Evolutionary conservation across 78 protist species (phyloP).

Genomic region (Dictyostelium capitatum): DNA sequence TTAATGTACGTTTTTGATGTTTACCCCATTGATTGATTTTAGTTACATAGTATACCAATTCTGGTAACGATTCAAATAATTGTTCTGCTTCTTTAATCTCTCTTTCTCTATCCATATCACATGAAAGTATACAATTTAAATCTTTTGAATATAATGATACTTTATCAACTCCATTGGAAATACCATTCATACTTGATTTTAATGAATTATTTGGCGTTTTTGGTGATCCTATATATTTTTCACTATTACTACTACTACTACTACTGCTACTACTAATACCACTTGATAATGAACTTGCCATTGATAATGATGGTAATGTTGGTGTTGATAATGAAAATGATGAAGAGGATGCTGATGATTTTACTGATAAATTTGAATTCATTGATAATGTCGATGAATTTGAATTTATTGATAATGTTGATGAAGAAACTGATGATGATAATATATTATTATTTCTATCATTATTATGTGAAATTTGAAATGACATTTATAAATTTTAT

Average conservation of each 20-base stretch:
- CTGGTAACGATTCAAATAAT: constrained; percentile 49
- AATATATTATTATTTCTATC: background rate
- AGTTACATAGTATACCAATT: constrained; percentile 43
- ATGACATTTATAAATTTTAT: background rate
- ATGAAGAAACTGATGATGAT: constrained; percentile 1
- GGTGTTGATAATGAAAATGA: constrained; percentile 28
- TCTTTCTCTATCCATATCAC: constrained; percentile 64
- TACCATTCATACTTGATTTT: constrained; percentile 43
- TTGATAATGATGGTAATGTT: constrained; percentile 18
- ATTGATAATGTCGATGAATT: background rate
- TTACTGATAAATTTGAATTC: background rate
- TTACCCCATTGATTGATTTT: constrained; percentile 81
- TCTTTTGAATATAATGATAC: constrained; percentile 44
- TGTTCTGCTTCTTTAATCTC: constrained; percentile 76
- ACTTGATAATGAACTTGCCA: background rate
- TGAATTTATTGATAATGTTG: constrained; percentile 20
- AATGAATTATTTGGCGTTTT: constrained; percentile 7
- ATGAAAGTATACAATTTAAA: constrained; percentile 20
- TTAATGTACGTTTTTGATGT: constrained; percentile 54
- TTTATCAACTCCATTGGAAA: constrained; percentile 32
- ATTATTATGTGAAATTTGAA: background rate
- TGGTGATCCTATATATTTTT: constrained; percentile 1
- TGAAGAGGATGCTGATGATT: background rate
- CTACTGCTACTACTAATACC: background rate
- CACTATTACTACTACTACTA: background rate